A percentile compares a stretch with the other conserved stretches of the same genome.
Conservation (phyloP, 2,329 filamentous ascomycete species). For the Trichoderma harzianum region DNA sequence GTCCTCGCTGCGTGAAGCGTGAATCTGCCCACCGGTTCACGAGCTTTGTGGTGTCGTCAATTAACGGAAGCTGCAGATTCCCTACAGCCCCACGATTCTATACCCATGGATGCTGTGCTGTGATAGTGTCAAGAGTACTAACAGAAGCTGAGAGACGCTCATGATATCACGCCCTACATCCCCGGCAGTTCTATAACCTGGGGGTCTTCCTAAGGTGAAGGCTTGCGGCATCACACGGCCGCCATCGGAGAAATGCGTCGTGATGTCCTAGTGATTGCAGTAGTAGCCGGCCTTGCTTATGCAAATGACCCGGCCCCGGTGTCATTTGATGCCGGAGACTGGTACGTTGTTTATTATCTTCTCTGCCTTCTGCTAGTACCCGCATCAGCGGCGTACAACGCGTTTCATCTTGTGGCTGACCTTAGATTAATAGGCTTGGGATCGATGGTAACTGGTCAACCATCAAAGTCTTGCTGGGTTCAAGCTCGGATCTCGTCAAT, state of each 20-base stretch:
- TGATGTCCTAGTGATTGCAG: constrained; percentile 1
- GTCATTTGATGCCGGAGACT: constrained; percentile 24
- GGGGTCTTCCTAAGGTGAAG: background rate
- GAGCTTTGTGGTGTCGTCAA: background rate
- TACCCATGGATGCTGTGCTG: constrained; percentile 12
- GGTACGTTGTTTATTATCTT: constrained; percentile 21
- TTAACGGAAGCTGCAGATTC: background rate
- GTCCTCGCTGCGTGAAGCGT: background rate
- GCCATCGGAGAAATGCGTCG: constrained; percentile 19
- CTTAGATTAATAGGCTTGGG: constrained; percentile 47
- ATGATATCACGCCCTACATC: background rate
- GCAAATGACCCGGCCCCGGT: constrained; percentile 24
- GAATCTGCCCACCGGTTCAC: background rate
- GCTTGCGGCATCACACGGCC: background rate
- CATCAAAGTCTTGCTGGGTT: constrained; percentile 53
- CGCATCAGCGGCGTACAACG: background rate
- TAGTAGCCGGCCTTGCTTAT: constrained; percentile 11
- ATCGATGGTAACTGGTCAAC: constrained; percentile 71
- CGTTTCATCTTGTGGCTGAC: background rate
- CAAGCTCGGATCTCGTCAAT: constrained; percentile 34
- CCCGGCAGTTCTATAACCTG: background rate
- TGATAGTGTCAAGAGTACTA: background rate
- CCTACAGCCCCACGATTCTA: background rate
- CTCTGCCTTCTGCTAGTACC: background rate
- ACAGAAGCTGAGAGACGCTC: background rate